Evolutionary conservation across 306 rosid species (phyloP), one percentile per base, ranked within the genome.

Genomic region (Lathyrus oleraceus): DNA sequence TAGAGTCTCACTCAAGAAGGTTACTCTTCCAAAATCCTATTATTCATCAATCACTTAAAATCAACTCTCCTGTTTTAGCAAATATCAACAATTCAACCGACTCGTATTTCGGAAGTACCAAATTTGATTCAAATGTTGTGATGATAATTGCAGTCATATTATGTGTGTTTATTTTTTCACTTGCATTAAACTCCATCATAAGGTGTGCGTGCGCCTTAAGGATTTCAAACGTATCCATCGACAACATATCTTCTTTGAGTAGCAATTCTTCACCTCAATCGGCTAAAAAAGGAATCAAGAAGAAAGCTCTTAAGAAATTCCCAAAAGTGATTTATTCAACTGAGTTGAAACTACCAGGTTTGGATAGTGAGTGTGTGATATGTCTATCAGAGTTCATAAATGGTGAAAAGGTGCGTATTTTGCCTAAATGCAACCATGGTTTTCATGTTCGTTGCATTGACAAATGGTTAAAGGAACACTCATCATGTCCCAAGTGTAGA

Each of bases 401-500:
- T 2, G 88, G 88, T 1, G 98, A 93, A 3, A 81, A 79, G 5
- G 52, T 93, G 3, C 84, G 96, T 4, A 82, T 93, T 10, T 80
- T 93, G 8, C 98, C 98, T 0, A 93, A 79, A 72, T 93, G 98
- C 65, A 78, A 87, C 89, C 98, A 93, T 49, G 97, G 98, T 1
- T 93, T 88, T 59, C 98, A 93, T 5, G 81, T 84, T 10, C 79
- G 74, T 2, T 93, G 98, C 79, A 93, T 93, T 47, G 98, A 90
- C 69, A 93, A 83, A 64, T 93, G 98, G 98, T 73, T 93, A 0
- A 84, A 80, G 27, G 85, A 89, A 2, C 94, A 90, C 57, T 87
- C 97, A 0, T 93, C 98, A 1, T 93, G 98, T 76, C 98, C 98
- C 11, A 93, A 84, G 65, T 93, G 98, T 38, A 77, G 98, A 30